Conservation (phyloP, 2,329 filamentous ascomycete species). For the Phyllosticta paracitricarpa region DNA sequence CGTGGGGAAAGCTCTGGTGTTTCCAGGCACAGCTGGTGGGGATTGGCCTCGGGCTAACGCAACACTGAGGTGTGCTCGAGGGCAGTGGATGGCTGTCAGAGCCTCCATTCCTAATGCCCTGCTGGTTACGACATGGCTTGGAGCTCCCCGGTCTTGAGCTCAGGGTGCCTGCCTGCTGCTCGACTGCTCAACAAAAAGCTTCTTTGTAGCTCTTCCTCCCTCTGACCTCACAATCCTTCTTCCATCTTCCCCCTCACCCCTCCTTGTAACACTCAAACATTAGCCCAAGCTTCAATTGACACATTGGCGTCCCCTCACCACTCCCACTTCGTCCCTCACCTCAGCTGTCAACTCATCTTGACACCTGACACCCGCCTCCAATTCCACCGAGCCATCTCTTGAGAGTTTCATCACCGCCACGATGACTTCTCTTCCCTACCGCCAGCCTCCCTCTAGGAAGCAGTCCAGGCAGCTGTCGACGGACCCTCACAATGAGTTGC, state of each 20-base stretch:
- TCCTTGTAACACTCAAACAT: not conserved
- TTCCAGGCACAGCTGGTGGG: not conserved
- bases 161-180: not conserved
- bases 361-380: not conserved
- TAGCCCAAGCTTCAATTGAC: not conserved
- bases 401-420: not conserved
- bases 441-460: constrained; percentile 18
- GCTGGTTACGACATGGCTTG: not conserved
- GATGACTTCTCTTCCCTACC: constrained; percentile 12
- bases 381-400: not conserved
- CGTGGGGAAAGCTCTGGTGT: not conserved
- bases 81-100: not conserved
- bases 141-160: not conserved
- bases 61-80: not conserved
- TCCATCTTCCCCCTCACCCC: not conserved
- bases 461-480: constrained; percentile 39
- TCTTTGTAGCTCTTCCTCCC: not conserved
- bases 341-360: not conserved
- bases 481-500: constrained; percentile 47
- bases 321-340: not conserved
- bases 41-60: not conserved
- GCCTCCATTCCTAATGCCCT: not conserved
- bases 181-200: not conserved
- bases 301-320: not conserved
- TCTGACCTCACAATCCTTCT: not conserved